Evolutionary conservation across 2,329 filamentous ascomycete species (phyloP).

Genomic region (Clarireedia monteithiana): DNA sequence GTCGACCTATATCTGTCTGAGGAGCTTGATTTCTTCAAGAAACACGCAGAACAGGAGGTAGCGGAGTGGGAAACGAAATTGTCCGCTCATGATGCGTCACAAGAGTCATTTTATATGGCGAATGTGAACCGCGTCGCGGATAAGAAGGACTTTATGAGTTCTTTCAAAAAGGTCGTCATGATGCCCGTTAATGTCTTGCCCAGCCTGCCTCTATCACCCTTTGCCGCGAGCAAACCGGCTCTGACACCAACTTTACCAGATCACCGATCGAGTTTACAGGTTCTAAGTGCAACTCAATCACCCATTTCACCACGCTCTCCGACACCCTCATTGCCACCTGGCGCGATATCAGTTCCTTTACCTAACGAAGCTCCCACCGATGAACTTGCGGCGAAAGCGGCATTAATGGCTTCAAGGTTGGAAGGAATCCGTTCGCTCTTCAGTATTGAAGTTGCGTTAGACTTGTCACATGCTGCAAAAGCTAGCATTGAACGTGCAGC

Average conservation of each 20-base stretch:
- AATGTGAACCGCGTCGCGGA: conserved; percentile 91
- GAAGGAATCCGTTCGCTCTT: conserved; percentile 94
- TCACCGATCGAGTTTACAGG: conserved; percentile 25
- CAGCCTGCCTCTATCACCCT: conserved; percentile 52
- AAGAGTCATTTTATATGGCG: conserved; percentile 92
- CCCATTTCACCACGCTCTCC: conserved; percentile 38
- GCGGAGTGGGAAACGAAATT: conserved; percentile 84
- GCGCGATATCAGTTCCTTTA: conserved; percentile 30
- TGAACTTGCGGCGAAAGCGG: conserved; percentile 93
- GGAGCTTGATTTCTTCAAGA: conserved; percentile 79
- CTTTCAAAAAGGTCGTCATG: conserved; percentile 98
- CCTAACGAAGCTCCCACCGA: conserved; percentile 70
- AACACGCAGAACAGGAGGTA: conserved; percentile 69
- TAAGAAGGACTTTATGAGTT: conserved; percentile 91
- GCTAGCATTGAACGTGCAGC: conserved; percentile 77
- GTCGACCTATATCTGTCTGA: conserved; percentile 90
- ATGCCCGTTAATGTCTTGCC: conserved; percentile 92
- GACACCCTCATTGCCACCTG: conserved; percentile 37
- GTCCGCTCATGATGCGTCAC: conserved; percentile 80
- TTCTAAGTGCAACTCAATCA: conserved; percentile 17
- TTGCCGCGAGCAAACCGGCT: conserved; percentile 36
- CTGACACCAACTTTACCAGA: conserved; percentile 16
- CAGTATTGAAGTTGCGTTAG: conserved; percentile 90
- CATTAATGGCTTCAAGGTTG: conserved; percentile 87
- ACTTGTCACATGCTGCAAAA: conserved; percentile 83